Evolutionary conservation across 75 land plant genomes (phyloP).

Genomic region (Adiantum capillusveneris): DNA sequence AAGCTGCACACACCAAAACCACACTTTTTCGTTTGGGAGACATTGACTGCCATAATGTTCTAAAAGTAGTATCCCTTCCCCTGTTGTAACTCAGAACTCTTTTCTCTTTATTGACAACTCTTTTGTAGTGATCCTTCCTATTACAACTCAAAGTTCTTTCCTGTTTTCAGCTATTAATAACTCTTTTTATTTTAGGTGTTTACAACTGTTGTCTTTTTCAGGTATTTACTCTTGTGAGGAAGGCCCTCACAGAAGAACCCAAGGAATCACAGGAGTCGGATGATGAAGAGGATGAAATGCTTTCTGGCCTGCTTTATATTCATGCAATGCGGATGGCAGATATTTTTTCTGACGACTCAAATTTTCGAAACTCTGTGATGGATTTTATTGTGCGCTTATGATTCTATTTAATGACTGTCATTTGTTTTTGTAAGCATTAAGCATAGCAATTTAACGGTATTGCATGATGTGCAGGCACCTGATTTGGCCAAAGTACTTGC

Average conservation of each 20-base stretch:
- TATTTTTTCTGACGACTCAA: slow-evolving; percentile 95
- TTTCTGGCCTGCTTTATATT: slow-evolving; percentile 50
- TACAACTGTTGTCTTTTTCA: slow-evolving; percentile 3
- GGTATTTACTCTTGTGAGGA: slow-evolving; percentile 25
- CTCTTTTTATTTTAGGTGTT: neutral
- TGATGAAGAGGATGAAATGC: neutral
- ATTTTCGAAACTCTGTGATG: slow-evolving; percentile 72
- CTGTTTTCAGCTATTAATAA: neutral
- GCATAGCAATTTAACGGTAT: neutral
- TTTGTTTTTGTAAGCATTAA: neutral
- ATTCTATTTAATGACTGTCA: neutral
- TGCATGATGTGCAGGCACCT: slow-evolving; percentile 44
- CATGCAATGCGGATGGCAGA: slow-evolving; percentile 91
- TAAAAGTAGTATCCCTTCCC: no score
- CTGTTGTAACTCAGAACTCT: no score
- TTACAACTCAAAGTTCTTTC: no score
- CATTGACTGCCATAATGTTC: no score
- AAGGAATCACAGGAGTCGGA: neutral
- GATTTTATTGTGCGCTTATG: slow-evolving; percentile 51
- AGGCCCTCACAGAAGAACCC: slow-evolving; percentile 20
- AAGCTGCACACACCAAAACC: no score
- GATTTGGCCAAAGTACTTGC: slow-evolving; percentile 60
- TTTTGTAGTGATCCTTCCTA: no score
- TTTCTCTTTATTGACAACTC: no score
- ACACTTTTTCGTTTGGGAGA: no score